phyloP scores from a whole-genome alignment of 306 rosid genomes.

The Quercus aquifolioides region DNA sequence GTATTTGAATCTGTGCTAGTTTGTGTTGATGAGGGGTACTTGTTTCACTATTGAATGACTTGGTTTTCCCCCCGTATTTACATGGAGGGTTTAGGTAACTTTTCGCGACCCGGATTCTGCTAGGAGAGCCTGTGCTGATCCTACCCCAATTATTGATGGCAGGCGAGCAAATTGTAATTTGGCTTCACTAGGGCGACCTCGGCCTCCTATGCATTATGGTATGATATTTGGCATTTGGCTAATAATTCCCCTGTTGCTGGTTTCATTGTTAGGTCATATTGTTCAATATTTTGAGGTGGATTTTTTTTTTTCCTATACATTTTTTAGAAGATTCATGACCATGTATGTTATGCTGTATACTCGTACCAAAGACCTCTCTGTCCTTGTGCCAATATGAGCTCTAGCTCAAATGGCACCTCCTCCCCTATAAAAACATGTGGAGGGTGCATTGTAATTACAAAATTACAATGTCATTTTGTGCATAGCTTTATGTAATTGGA shows the following conservation, averaged over 20 bases:
- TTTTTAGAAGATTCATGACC: not conserved
- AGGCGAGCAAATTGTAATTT: conserved; percentile 93
- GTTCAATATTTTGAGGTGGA: not conserved
- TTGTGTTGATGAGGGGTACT: not conserved
- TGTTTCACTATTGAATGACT: conserved; percentile 47
- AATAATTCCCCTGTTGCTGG: not conserved
- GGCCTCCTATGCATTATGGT: conserved; percentile 68
- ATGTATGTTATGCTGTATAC: not conserved
- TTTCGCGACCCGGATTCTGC: conserved; percentile 96
- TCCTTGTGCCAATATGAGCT: not conserved
- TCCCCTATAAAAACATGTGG: too few species aligned
- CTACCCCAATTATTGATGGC: conserved; percentile 86
- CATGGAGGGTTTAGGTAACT: conserved; percentile 99
- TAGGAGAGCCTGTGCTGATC: conserved; percentile 88
- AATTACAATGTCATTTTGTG: not conserved
- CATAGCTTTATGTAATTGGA: not conserved
- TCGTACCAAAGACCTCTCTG: not conserved
- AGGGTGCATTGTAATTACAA: not conserved
- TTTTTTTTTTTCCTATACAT: not conserved
- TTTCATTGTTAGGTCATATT: not conserved
- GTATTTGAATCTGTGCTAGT: not conserved
- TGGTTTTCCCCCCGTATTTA: conserved; percentile 57
- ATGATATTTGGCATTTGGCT: conserved; percentile 4
- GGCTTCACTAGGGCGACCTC: conserved; percentile 90
- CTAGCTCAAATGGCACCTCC: too few species aligned